These are phyloP conservation scores for Arthrinium puccinioides DNA, from an alignment of 2,329 filamentous ascomycete species.

Conservation along the genomic window DNA sequence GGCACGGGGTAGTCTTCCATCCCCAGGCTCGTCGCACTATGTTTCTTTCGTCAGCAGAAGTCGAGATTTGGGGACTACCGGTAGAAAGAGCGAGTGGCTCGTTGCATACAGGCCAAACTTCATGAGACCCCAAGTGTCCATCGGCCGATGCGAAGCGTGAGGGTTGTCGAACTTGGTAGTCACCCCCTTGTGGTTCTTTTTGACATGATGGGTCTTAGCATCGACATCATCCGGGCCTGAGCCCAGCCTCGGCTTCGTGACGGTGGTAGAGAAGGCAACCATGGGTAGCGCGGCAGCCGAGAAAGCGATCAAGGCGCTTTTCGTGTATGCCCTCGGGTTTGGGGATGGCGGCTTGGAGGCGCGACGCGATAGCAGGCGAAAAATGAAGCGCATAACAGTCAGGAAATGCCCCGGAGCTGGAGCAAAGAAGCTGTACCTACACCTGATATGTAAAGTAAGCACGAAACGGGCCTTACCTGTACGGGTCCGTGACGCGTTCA, in stretches of 20 bases:
- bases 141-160: conserved; percentile 2
- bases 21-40: no score
- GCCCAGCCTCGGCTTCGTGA: not conserved
- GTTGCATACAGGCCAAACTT: not conserved
- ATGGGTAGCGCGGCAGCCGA: not conserved
- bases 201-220: conserved; percentile 41
- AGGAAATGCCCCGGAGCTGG: no score
- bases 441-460: no score
- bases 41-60: no score
- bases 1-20: not conserved
- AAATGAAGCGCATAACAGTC: not conserved
- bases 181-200: conserved; percentile 29
- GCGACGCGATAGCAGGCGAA: not conserved
- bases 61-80: no score
- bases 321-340: not conserved
- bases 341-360: not conserved
- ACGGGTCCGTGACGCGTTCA: no score
- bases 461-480: no score
- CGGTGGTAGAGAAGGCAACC: not conserved
- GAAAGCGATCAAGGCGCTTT: not conserved
- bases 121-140: not conserved
- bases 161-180: conserved; percentile 30
- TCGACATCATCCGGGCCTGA: conserved; percentile 31
- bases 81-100: not conserved
- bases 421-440: no score